Conservation (phyloP, 2,329 filamentous ascomycete species). For the Clonostachys byssicola region DNA sequence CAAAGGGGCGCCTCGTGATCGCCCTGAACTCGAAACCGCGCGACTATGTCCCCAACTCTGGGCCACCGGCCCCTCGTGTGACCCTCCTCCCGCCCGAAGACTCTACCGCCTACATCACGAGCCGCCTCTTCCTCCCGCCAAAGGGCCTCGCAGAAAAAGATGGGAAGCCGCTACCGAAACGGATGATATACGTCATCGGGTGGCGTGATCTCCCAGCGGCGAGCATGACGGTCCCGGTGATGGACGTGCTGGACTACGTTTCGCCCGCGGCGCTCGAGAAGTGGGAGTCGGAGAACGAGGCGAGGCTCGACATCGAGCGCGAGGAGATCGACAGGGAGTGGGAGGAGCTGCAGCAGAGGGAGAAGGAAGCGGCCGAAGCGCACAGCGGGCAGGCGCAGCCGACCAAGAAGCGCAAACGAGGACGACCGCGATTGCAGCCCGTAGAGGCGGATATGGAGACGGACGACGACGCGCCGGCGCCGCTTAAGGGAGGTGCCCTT, state of each 20-base stretch:
- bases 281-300: constrained; percentile 44
- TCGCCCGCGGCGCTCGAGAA: constrained; percentile 51
- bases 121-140: constrained; percentile 41
- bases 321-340: constrained; percentile 15
- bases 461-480: constrained; percentile 8
- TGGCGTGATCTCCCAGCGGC: constrained; percentile 49
- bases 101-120: constrained; percentile 52
- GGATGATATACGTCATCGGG: constrained; percentile 49
- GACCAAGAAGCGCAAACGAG: constrained; percentile 1
- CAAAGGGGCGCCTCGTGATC: not conserved
- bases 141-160: constrained; percentile 18
- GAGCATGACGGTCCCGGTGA: constrained; percentile 37
- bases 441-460: constrained; percentile 18
- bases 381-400: not conserved
- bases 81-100: constrained; percentile 43
- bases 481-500: constrained; percentile 21
- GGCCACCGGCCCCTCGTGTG: constrained; percentile 41
- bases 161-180: constrained; percentile 29
- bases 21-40: constrained; percentile 5
- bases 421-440: constrained; percentile 7
- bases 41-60: constrained; percentile 38
- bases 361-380: not conserved
- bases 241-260: constrained; percentile 52
- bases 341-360: constrained; percentile 4
- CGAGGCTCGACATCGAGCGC: constrained; percentile 35